These are phyloP conservation scores for Setaria italica DNA, from an alignment of 202 grass and related monocot species.

Conservation along the genomic window DNA sequence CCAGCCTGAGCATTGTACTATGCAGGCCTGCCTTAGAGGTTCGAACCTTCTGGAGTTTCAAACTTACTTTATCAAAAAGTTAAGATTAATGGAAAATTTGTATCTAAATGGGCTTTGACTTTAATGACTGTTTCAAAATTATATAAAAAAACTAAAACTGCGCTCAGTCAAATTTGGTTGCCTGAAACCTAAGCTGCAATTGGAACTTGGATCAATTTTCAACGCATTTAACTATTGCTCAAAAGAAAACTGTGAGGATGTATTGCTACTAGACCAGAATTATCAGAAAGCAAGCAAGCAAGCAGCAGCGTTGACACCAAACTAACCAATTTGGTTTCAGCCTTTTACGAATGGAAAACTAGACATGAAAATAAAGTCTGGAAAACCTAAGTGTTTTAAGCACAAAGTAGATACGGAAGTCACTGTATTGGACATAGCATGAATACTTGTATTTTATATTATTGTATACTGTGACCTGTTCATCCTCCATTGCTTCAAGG, in stretches of 20 bases:
- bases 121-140: neutral
- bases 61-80: neutral
- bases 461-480: slow-evolving; percentile 19
- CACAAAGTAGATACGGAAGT: neutral
- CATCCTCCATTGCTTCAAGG: slow-evolving; percentile 56
- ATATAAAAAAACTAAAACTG: neutral
- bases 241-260: neutral
- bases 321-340: neutral
- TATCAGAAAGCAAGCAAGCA: slow-evolving; percentile 2
- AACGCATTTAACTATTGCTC: neutral
- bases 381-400: neutral
- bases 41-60: neutral
- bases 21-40: neutral
- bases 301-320: neutral
- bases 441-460: neutral
- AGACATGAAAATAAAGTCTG: neutral
- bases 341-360: neutral
- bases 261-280: neutral
- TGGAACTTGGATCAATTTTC: neutral
- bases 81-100: neutral
- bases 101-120: neutral
- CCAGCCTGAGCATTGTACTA: neutral
- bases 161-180: neutral
- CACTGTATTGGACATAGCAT: neutral
- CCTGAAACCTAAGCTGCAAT: neutral